Evolutionary conservation across 768 basidiomycete genomes (phyloP).

Genomic region (Mrakia frigida): DNA sequence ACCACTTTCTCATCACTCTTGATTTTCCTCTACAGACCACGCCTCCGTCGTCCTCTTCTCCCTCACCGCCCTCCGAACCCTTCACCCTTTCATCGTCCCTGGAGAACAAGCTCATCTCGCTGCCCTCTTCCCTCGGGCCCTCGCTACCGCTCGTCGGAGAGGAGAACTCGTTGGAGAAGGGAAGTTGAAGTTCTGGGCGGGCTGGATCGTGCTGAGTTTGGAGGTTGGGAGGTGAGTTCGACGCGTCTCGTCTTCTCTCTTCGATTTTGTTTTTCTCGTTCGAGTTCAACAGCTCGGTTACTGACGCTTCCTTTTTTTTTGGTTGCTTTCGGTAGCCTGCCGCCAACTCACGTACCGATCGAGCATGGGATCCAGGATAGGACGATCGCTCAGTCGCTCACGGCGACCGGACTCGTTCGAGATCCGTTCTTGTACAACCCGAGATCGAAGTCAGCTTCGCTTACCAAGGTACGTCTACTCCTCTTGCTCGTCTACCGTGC

Average conservation of each 20-base stretch:
- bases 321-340: constrained; percentile 51
- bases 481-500: neutral
- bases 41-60: constrained; percentile 78
- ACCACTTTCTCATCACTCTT: neutral
- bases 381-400: constrained; percentile 12
- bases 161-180: constrained; percentile 54
- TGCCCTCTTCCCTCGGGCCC: constrained; percentile 63
- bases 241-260: neutral
- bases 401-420: constrained; percentile 47
- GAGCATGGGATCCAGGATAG: constrained; percentile 56
- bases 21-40: constrained; percentile 56
- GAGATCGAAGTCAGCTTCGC: constrained; percentile 52
- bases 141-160: constrained; percentile 68
- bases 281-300: neutral
- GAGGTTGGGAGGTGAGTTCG: constrained; percentile 65
- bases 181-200: constrained; percentile 73
- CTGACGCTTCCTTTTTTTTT: too few relatives aligned
- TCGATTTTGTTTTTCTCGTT: neutral
- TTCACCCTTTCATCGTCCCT: constrained; percentile 63
- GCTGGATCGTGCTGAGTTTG: constrained; percentile 67
- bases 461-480: constrained; percentile 54
- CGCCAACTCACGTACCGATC: constrained; percentile 62
- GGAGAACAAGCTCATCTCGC: constrained; percentile 77
- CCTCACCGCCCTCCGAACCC: constrained; percentile 73
- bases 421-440: constrained; percentile 94